phyloP scores from a whole-genome alignment of 495 filamentous ascomycete species.

The Talaromyces wortmannii region DNA sequence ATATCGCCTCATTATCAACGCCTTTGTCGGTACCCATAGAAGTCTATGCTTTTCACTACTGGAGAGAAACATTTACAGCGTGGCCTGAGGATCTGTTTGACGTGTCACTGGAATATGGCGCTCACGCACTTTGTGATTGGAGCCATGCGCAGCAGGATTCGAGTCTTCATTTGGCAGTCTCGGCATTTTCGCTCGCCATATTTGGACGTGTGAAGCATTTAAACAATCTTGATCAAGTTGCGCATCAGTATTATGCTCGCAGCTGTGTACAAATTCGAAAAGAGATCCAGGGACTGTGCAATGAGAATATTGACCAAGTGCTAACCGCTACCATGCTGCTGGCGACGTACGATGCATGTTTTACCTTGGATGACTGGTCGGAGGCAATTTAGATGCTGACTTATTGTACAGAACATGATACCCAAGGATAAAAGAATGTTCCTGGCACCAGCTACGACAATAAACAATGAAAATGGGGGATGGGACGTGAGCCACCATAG shows the following conservation, averaged over 20 bases:
- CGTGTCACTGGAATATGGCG: constrained; percentile 12
- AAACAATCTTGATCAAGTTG: constrained; percentile 7
- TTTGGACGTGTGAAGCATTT: constrained; percentile 13
- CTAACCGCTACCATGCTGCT: constrained; percentile 22
- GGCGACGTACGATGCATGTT: constrained; percentile 18
- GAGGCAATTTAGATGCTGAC: not conserved
- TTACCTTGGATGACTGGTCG: not conserved
- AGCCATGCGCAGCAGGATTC: constrained; percentile 9
- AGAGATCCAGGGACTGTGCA: constrained; percentile 7
- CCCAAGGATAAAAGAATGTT: not conserved
- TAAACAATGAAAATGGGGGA: not conserved
- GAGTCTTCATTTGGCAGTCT: constrained; percentile 18
- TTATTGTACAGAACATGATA: constrained; percentile 8
- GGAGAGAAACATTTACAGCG: constrained; percentile 3
- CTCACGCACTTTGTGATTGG: constrained; percentile 12
- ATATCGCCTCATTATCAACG: not conserved
- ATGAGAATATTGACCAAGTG: constrained; percentile 19
- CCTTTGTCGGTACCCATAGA: not conserved
- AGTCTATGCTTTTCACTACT: constrained; percentile 8
- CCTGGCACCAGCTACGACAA: not conserved
- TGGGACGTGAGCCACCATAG: constrained; percentile 7
- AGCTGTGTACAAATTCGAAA: constrained; percentile 7
- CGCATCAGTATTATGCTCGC: constrained; percentile 10
- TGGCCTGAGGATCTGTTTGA: constrained; percentile 10
- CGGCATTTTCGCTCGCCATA: constrained; percentile 18